Evolutionary conservation across 805 yeast genomes (phyloP), one percentile per base, ranked within the genome.

Genomic region (Cyberlindnera bimundalis): DNA sequence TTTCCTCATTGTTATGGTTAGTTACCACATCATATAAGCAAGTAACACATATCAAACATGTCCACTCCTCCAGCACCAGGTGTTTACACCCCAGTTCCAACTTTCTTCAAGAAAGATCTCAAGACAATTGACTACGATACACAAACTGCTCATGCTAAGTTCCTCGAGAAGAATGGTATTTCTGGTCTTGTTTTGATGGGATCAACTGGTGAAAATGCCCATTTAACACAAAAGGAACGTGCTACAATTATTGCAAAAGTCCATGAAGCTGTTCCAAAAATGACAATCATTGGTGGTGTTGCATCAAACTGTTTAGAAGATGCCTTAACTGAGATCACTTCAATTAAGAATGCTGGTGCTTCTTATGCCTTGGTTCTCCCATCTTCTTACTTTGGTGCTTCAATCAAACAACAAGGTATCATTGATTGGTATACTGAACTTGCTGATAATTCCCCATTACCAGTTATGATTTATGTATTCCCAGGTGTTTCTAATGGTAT

Each of bases 191-290:
- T 73, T 12, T 50, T 74, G 7, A 62, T 73, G 53, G 81, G 81
- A 6, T 72, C 78, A 26, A 76, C 79, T 13, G 81, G 81, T 28
- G 81, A 76, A 53, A 70, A 71, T 45, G 72, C 73, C 28, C 78
- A 74, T 48, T 57, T 74, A 48, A 66, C 78, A 10, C 60, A 67
- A 38, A 47, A 54, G 30, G 81, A 76, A 58, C 63, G 80, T 46
- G 56, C 56, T 12, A 42, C 58, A 6, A 50, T 68, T 9, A 59
- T 69, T 20, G 46, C 53, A 16, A 45, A 55, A 11, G 44, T 72
- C 35, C 70, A 60, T 33, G 61, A 58, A 4, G 65, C 55, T 5
- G 61, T 75, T 5, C 65, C 68, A 18, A 65, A 60, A 25, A 67
- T 65, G 55, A 61, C 70, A 10, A 57, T 76, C 29, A 48, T 72